Evolutionary conservation across 352 stramenopile genomes (phyloP).

Genomic region (Phytopythium helicoides): DNA sequence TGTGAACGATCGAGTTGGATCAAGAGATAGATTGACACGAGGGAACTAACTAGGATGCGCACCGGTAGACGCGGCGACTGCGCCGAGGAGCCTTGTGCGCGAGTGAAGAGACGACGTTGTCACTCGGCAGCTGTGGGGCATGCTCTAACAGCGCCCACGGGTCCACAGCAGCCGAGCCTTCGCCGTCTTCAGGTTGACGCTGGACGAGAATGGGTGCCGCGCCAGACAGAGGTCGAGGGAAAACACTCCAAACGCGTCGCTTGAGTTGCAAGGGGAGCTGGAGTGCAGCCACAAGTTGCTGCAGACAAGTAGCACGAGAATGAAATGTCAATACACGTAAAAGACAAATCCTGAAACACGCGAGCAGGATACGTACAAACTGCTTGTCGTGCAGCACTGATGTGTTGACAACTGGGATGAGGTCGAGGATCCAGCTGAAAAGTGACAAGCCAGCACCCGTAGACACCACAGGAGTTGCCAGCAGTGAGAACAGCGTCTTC

Average conservation of each 20-base stretch:
- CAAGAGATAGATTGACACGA: background rate
- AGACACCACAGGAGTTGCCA: constrained; percentile 64
- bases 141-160: constrained; percentile 78
- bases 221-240: constrained; percentile 50
- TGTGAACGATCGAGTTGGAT: no score
- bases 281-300: constrained; percentile 73
- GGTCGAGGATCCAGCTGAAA: constrained; percentile 86
- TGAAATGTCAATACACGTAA: background rate
- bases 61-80: constrained; percentile 63
- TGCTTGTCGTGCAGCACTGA: constrained; percentile 73
- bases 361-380: constrained; percentile 48
- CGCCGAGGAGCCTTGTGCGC: constrained; percentile 50
- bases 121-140: constrained; percentile 66
- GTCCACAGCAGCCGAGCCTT: constrained; percentile 46
- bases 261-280: constrained; percentile 57
- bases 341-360: no score
- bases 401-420: constrained; percentile 75
- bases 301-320: no score
- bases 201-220: constrained; percentile 26
- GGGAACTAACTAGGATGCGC: constrained; percentile 10
- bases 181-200: constrained; percentile 8
- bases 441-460: constrained; percentile 62
- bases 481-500: constrained; percentile 74
- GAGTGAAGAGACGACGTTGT: constrained; percentile 40
- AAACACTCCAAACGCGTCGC: constrained; percentile 62